Conservation (phyloP, 192 early-diverging fungal species). For the Backusella circina region DNA sequence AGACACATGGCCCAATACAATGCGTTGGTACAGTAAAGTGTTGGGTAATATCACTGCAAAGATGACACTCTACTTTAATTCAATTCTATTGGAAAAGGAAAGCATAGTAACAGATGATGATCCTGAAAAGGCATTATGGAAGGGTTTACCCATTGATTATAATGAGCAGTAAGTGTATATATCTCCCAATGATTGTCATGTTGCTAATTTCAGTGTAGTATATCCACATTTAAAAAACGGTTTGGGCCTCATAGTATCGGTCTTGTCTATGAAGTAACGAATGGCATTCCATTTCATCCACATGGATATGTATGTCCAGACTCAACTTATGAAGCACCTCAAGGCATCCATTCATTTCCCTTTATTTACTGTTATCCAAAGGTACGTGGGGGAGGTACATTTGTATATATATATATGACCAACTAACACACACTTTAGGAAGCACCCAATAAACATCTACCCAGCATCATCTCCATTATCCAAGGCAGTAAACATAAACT, state of each 20-base stretch:
- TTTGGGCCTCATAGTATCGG: constrained; percentile 40
- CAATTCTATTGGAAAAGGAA: constrained; percentile 44
- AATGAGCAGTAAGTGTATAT: constrained; percentile 36
- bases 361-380: constrained; percentile 51
- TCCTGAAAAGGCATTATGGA: constrained; percentile 38
- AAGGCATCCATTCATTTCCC: constrained; percentile 50
- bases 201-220: constrained; percentile 17
- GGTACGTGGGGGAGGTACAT: constrained; percentile 20
- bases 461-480: constrained; percentile 53
- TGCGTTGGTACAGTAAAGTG: constrained; percentile 40
- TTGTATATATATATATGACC: neutral
- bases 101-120: constrained; percentile 38
- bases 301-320: constrained; percentile 40
- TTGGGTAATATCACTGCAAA: constrained; percentile 44
- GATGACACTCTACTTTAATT: constrained; percentile 50
- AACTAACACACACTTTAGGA: constrained; percentile 15
- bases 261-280: constrained; percentile 42
- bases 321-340: constrained; percentile 45
- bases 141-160: constrained; percentile 39
- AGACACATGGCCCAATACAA: constrained; percentile 35
- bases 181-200: neutral
- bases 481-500: constrained; percentile 38
- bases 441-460: constrained; percentile 45
- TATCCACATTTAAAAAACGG: constrained; percentile 42
- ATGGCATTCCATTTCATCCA: constrained; percentile 35